Conservation (phyloP, 768 basidiomycete species). For the Aureoboletus auriporus region DNA sequence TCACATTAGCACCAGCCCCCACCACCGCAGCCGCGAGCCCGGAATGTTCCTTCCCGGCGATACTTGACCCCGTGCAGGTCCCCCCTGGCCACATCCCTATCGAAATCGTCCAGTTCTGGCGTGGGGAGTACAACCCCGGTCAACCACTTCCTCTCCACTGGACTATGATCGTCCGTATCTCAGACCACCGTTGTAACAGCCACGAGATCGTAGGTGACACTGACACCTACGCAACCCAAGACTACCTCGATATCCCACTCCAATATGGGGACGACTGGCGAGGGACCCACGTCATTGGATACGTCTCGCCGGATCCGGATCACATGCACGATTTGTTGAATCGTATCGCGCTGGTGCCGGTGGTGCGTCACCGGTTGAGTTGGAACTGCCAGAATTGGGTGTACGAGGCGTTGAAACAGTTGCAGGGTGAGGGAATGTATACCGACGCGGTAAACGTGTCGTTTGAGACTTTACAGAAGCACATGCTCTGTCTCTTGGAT, state of each 20-base stretch:
- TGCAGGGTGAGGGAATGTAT: slow-evolving; percentile 9
- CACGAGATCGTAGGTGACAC: slow-evolving; percentile 27
- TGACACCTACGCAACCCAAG: slow-evolving; percentile 14
- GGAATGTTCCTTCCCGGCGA: not conserved
- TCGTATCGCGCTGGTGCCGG: slow-evolving; percentile 12
- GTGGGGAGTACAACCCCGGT: slow-evolving; percentile 12
- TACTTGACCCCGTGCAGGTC: slow-evolving; percentile 17
- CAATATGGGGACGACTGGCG: slow-evolving; percentile 18
- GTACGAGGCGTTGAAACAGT: slow-evolving; percentile 14
- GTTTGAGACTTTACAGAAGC: slow-evolving; percentile 4
- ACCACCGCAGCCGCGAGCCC: not conserved
- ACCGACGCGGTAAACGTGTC: slow-evolving; percentile 19
- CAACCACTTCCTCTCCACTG: slow-evolving; percentile 22
- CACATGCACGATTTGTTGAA: slow-evolving; percentile 8
- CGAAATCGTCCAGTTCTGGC: slow-evolving; percentile 27
- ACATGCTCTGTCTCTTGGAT: slow-evolving; percentile 15
- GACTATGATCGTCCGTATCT: slow-evolving; percentile 24
- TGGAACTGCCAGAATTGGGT: slow-evolving; percentile 32
- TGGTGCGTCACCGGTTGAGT: slow-evolving; percentile 9
- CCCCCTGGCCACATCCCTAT: slow-evolving; percentile 18
- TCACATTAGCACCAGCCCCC: not conserved
- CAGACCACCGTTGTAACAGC: slow-evolving; percentile 10
- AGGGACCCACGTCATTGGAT: slow-evolving; percentile 20
- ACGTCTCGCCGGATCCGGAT: slow-evolving; percentile 4
- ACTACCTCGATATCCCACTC: slow-evolving; percentile 13